Percentiles rank a stretch among this genome's conserved stretches.
Conservation (phyloP, 192 early-diverging fungal genomes). For the Coemansia sp. region DNA sequence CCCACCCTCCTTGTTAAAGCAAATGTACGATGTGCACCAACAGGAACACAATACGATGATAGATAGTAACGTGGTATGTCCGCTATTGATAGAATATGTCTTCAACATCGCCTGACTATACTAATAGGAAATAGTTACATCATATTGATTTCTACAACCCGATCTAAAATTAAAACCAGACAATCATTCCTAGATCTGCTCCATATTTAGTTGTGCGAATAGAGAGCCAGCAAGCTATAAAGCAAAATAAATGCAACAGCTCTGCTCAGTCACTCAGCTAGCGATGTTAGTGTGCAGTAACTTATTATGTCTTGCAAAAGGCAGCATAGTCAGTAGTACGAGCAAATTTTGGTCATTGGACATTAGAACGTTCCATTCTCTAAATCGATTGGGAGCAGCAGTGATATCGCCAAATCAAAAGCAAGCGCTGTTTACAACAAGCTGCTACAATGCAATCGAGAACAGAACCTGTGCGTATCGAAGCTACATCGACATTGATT, state of each 20-base stretch:
- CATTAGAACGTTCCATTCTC: constrained; percentile 31
- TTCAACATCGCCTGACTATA: background rate
- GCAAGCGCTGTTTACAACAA: constrained; percentile 27
- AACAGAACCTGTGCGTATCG: constrained; percentile 26
- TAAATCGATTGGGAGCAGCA: constrained; percentile 26
- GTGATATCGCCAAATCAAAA: constrained; percentile 31
- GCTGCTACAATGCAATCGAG: constrained; percentile 18
- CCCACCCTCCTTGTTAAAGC: background rate
- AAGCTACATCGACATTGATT: constrained; percentile 18
- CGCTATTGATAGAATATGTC: background rate
- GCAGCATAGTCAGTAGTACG: background rate
- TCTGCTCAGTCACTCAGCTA: background rate
- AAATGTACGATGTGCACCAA: background rate
- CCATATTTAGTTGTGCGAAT: too few species aligned
- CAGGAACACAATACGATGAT: background rate
- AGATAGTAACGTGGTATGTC: background rate
- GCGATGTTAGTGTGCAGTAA: background rate
- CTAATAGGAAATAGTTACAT: background rate
- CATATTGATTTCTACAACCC: background rate
- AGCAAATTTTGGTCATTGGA: constrained; percentile 42
- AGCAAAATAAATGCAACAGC: background rate
- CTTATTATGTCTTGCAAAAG: background rate
- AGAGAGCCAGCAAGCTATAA: background rate
- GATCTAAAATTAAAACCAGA: background rate
- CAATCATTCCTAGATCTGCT: background rate